A percentile compares a stretch with the other conserved stretches of the same genome.
Conservation (phyloP, 495 filamentous ascomycete genomes). For the Sordaria brevicollis region DNA sequence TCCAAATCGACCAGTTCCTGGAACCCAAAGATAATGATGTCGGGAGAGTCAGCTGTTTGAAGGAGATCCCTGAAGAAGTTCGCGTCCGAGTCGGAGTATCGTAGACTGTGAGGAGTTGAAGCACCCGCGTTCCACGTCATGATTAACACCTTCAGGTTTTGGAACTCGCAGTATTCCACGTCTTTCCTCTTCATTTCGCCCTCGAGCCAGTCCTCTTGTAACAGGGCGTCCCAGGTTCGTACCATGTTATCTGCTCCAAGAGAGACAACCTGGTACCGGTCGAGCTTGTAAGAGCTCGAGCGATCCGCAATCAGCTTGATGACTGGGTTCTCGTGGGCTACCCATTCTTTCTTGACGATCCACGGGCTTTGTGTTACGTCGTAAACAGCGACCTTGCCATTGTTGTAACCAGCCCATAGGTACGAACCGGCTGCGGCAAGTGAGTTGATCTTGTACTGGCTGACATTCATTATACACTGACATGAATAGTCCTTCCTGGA, state of each 20-base stretch:
- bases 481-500: constrained; percentile 65
- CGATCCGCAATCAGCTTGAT: constrained; percentile 65
- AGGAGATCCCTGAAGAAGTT: constrained; percentile 70
- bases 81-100: constrained; percentile 53
- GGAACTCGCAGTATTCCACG: constrained; percentile 70
- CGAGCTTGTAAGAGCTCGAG: constrained; percentile 78
- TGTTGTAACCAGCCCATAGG: constrained; percentile 92
- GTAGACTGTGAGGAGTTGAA: constrained; percentile 70
- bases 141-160: constrained; percentile 64
- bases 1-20: constrained; percentile 96
- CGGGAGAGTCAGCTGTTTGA: constrained; percentile 60
- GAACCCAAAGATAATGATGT: constrained; percentile 93
- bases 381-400: constrained; percentile 91
- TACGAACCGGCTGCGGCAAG: constrained; percentile 72
- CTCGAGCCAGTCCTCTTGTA: constrained; percentile 91
- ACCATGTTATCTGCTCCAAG: constrained; percentile 80
- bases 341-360: constrained; percentile 89
- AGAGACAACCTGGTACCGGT: constrained; percentile 77
- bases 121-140: constrained; percentile 97
- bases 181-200: constrained; percentile 76
- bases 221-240: constrained; percentile 83
- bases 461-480: constrained; percentile 68
- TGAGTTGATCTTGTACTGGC: constrained; percentile 90
- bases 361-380: constrained; percentile 75
- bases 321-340: constrained; percentile 75